A percentile compares a stretch with the other conserved stretches of the same genome.
These are phyloP conservation scores for Stachybotrys echinatus DNA, from an alignment of 2,329 filamentous ascomycete species.

Conservation along the genomic window DNA sequence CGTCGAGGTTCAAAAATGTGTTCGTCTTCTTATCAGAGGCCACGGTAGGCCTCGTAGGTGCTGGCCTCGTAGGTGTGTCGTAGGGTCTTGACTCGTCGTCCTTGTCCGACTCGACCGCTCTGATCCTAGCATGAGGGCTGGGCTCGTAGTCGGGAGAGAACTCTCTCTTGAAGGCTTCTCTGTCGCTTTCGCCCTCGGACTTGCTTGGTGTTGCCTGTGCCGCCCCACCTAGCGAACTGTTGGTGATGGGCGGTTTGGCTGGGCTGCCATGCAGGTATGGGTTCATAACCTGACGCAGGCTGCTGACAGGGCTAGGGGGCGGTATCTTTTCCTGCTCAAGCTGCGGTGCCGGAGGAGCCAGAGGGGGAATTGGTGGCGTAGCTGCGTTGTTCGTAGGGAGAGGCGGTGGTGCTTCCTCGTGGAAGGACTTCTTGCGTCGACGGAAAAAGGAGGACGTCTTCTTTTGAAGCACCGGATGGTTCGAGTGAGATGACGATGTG, in stretches of 20 bases:
- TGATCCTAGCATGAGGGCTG: conserved; percentile 65
- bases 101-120: conserved; percentile 50
- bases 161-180: conserved; percentile 41
- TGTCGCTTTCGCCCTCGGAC: conserved; percentile 8
- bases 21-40: conserved; percentile 30
- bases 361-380: conserved; percentile 31
- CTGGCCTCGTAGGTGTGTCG: conserved; percentile 29
- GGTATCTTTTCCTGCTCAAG: conserved; percentile 20
- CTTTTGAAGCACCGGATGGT: conserved; percentile 64
- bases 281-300: conserved; percentile 80
- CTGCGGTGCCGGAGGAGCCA: conserved; percentile 26
- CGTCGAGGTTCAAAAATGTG: conserved; percentile 47
- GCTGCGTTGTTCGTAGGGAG: conserved; percentile 40
- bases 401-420: conserved; percentile 61
- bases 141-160: conserved; percentile 75
- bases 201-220: not conserved
- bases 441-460: conserved; percentile 94
- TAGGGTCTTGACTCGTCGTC: conserved; percentile 15
- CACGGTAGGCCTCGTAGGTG: conserved; percentile 23
- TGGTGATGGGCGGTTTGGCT: conserved; percentile 9
- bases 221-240: not conserved
- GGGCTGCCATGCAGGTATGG: conserved; percentile 58
- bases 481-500: conserved; percentile 34
- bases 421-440: conserved; percentile 82
- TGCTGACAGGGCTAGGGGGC: conserved; percentile 64